Evolutionary conservation across 495 filamentous ascomycete species (phyloP), one percentile per base, ranked within the genome.

Genomic region (Penicillium argentinense): DNA sequence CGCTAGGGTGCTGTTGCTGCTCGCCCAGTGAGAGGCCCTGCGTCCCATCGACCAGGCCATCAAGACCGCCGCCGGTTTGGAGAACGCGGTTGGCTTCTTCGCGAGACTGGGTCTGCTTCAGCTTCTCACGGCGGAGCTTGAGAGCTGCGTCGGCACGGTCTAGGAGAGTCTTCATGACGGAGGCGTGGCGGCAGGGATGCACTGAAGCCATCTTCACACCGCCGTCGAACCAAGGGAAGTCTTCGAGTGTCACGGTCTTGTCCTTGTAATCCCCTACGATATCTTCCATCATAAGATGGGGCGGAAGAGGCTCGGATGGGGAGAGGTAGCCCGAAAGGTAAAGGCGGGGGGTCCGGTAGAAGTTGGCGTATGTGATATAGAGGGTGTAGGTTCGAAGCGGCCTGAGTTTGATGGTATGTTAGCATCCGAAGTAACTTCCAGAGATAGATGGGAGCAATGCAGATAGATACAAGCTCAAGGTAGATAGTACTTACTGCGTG

Each of bases 221-320:
- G 8, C 75, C 69, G 39, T 88, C 85, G 59, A 88, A 91, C 75
- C 91, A 95, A 18, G 90, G 90, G 66, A 99, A 99, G 64, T 96
- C 89, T 67, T 99, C 95, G 29, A 97, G 82, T 12, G 95, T 99
- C 48, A 99, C 93, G 6, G 93, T 99, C 74, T 99, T 99, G 71
- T 97, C 92, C 63, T 96, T 95, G 77, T 99, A 99, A 76, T 99
- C 95, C 57, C 95, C 92, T 22, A 97, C 87, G 57, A 99, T 97
- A 58, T 99, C 95, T 62, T 99, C 93, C 87, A 97, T 96, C 95
- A 99, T 97, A 18, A 86, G 77, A 18, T 86, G 80, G 2, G 93
- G 95, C 5, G 87, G 79, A 18, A 97, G 87, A 4, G 95, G 91
- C 52, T 88, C 82, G 17, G 88, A 86, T 43, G 82, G 79, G n/a